Evolutionary conservation across 768 basidiomycete species (phyloP).

Genomic region (Termitomyces eurrhizus): DNA sequence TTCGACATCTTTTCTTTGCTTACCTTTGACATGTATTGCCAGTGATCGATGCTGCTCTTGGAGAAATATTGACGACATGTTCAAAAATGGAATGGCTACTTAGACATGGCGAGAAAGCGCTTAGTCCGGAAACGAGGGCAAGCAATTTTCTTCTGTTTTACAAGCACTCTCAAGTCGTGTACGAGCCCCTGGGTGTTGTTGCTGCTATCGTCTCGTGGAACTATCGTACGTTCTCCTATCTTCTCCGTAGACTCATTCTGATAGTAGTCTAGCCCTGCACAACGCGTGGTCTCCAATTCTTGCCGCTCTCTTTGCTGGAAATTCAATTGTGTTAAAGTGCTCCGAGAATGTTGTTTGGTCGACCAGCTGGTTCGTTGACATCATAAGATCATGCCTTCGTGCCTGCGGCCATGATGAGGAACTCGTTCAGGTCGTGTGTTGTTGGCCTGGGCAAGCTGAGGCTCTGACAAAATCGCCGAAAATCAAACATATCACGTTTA

Average conservation of each 20-base stretch:
- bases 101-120: constrained; percentile 72
- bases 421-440: constrained; percentile 89
- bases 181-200: constrained; percentile 91
- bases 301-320: constrained; percentile 87
- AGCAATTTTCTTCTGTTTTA: constrained; percentile 67
- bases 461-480: constrained; percentile 72
- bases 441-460: constrained; percentile 84
- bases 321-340: constrained; percentile 87
- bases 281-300: constrained; percentile 94
- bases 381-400: constrained; percentile 70
- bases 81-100: constrained; percentile 94
- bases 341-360: constrained; percentile 94
- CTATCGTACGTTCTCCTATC: constrained; percentile 53
- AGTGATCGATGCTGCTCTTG: constrained; percentile 94
- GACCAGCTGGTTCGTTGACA: constrained; percentile 75
- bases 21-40: not conserved
- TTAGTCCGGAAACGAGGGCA: constrained; percentile 70
- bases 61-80: constrained; percentile 93
- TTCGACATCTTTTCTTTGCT: not conserved
- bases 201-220: constrained; percentile 95
- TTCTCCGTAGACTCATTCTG: not conserved
- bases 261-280: constrained; percentile 62
- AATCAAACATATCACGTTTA: constrained; percentile 94
- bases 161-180: constrained; percentile 75
- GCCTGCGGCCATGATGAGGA: constrained; percentile 82